Conservation (phyloP, 257 asterid species). For the Nemophila menziesii region DNA sequence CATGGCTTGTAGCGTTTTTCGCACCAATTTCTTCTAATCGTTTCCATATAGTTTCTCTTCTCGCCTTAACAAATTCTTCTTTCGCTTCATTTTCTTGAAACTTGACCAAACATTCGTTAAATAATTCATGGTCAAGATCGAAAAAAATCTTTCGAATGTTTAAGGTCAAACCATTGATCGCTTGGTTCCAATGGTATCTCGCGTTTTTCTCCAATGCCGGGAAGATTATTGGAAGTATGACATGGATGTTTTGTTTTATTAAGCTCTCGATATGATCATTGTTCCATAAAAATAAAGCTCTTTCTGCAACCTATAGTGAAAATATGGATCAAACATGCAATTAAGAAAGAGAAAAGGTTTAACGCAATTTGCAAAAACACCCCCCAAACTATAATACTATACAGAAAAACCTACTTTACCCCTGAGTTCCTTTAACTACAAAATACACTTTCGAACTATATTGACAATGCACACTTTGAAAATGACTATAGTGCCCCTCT, state of each 20-base stretch:
- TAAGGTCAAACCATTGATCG: constrained; percentile 21
- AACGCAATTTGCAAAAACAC: too few relatives aligned
- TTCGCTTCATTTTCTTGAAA: constrained; percentile 23
- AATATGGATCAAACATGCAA: background rate
- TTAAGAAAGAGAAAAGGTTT: too few relatives aligned
- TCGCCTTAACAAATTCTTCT: constrained; percentile 16
- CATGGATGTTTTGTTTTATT: constrained; percentile 19
- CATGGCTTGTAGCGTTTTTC: constrained; percentile 13
- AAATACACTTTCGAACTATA: too few relatives aligned
- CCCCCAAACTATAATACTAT: too few relatives aligned
- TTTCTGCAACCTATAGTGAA: constrained; percentile 24
- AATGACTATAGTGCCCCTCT: too few relatives aligned
- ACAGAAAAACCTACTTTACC: too few relatives aligned
- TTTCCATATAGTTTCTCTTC: constrained; percentile 23
- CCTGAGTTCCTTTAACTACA: too few relatives aligned
- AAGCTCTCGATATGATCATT: constrained; percentile 27
- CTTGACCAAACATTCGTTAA: constrained; percentile 18
- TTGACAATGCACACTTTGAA: too few relatives aligned
- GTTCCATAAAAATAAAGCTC: constrained; percentile 29
- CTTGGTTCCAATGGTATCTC: constrained; percentile 33
- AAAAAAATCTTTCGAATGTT: constrained; percentile 23
- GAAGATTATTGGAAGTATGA: constrained; percentile 28
- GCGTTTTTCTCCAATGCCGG: constrained; percentile 29
- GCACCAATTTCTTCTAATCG: constrained; percentile 22
- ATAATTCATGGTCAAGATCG: constrained; percentile 25